Evolutionary conservation across 306 rosid species (phyloP).

Genomic region (Prinsepia uniflora): DNA sequence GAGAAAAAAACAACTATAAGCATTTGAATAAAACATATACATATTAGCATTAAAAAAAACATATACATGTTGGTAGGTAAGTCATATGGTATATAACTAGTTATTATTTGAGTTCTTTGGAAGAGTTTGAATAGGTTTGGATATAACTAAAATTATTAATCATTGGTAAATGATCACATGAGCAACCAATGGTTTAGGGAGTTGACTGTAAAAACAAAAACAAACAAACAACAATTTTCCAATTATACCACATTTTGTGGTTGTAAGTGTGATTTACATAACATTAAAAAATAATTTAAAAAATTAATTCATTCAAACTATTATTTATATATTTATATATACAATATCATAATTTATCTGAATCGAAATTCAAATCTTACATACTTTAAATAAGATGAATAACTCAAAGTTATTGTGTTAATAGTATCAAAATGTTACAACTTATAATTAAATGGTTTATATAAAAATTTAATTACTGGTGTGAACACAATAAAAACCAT

Average conservation of each 20-base stretch:
- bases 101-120: conserved; percentile 1
- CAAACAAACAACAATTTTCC: too few relatives aligned
- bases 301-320: background rate
- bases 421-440: too few relatives aligned
- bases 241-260: too few relatives aligned
- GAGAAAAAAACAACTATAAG: background rate
- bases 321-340: background rate
- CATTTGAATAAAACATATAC: background rate
- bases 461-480: too few relatives aligned
- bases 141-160: conserved; percentile 15
- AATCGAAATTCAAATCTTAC: too few relatives aligned
- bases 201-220: too few relatives aligned
- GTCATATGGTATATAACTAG: background rate
- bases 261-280: too few relatives aligned
- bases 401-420: too few relatives aligned
- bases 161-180: background rate
- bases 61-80: background rate
- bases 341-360: too few relatives aligned
- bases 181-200: background rate
- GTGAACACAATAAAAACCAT: too few relatives aligned
- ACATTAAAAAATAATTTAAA: background rate
- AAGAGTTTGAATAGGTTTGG: background rate
- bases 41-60: background rate
- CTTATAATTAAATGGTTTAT: too few relatives aligned
- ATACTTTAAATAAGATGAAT: too few relatives aligned